These are phyloP conservation scores for Exophiala aquamarina DNA, from an alignment of 2,329 filamentous ascomycete species.

Conservation along the genomic window DNA sequence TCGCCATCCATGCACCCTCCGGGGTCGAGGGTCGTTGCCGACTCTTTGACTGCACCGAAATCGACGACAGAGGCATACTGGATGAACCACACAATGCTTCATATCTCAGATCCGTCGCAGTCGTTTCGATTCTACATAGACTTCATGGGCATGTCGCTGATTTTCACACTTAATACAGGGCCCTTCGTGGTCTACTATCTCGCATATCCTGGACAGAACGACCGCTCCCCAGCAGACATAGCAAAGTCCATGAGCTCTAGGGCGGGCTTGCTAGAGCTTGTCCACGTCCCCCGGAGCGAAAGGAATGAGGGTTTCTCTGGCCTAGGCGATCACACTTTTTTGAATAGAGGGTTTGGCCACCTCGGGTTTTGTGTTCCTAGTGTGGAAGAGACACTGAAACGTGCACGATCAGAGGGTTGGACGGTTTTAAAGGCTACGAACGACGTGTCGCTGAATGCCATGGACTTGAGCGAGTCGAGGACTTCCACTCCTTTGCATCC, in stretches of 20 bases:
- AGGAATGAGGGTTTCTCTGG: no score
- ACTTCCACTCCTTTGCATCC: not conserved
- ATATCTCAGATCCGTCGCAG: constrained; percentile 35
- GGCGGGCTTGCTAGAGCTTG: constrained; percentile 37
- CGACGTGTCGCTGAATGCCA: not conserved
- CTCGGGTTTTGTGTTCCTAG: constrained; percentile 41
- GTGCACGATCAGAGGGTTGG: constrained; percentile 33
- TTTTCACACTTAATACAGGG: constrained; percentile 41
- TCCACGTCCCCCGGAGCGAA: constrained; percentile 40
- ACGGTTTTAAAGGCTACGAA: constrained; percentile 35
- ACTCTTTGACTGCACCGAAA: not conserved
- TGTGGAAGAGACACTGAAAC: constrained; percentile 32
- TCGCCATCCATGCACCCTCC: no score
- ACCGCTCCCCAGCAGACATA: constrained; percentile 30
- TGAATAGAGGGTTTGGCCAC: constrained; percentile 39
- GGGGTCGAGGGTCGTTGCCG: not conserved
- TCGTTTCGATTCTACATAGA: constrained; percentile 40
- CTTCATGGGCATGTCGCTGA: constrained; percentile 40
- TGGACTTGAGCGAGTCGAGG: not conserved
- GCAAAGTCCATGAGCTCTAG: constrained; percentile 32
- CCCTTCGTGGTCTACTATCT: constrained; percentile 43
- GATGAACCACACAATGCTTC: constrained; percentile 40
- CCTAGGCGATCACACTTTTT: no score
- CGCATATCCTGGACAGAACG: constrained; percentile 35
- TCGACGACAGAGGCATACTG: constrained; percentile 30